These are phyloP conservation scores for Cyphellophora europaea DNA, from an alignment of 2,329 filamentous ascomycete genomes.

Conservation along the genomic window DNA sequence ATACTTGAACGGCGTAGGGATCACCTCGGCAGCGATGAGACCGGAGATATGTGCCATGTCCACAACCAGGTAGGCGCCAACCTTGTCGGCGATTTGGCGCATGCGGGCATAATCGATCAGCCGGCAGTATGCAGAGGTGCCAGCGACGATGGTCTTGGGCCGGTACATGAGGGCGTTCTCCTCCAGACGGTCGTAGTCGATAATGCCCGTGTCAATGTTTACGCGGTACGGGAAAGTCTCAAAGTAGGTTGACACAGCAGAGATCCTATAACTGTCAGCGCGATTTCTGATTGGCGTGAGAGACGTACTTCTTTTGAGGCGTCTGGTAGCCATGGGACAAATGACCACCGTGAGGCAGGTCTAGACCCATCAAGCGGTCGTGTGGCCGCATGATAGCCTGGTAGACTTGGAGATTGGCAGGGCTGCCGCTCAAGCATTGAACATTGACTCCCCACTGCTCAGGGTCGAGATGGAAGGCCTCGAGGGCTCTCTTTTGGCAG, in stretches of 20 bases:
- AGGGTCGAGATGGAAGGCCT: slow-evolving; percentile 73
- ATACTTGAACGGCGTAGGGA: slow-evolving; percentile 83
- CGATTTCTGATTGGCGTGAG: background rate
- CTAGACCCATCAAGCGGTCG: slow-evolving; percentile 92
- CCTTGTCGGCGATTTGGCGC: slow-evolving; percentile 87
- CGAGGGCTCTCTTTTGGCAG: slow-evolving; percentile 81
- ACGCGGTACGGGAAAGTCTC: slow-evolving; percentile 97
- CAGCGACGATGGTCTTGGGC: slow-evolving; percentile 91
- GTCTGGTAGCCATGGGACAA: slow-evolving; percentile 97
- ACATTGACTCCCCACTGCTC: slow-evolving; percentile 97
- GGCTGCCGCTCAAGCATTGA: slow-evolving; percentile 72
- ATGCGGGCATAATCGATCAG: slow-evolving; percentile 95
- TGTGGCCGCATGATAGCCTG: slow-evolving; percentile 93
- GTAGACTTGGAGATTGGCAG: slow-evolving; percentile 74
- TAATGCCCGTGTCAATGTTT: slow-evolving; percentile 67
- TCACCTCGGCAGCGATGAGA: slow-evolving; percentile 83
- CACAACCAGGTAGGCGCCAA: slow-evolving; percentile 88
- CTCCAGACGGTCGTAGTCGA: slow-evolving; percentile 90
- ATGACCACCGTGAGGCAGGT: slow-evolving; percentile 89
- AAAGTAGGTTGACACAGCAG: slow-evolving; percentile 96
- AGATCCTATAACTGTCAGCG: slow-evolving; percentile 48
- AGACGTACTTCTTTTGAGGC: slow-evolving; percentile 64
- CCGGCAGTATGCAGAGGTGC: slow-evolving; percentile 96
- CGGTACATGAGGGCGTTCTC: slow-evolving; percentile 86
- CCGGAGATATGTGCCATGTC: slow-evolving; percentile 99